These are phyloP conservation scores for Alternaria alternata DNA, from an alignment of 2,329 filamentous ascomycete species.

Conservation along the genomic window DNA sequence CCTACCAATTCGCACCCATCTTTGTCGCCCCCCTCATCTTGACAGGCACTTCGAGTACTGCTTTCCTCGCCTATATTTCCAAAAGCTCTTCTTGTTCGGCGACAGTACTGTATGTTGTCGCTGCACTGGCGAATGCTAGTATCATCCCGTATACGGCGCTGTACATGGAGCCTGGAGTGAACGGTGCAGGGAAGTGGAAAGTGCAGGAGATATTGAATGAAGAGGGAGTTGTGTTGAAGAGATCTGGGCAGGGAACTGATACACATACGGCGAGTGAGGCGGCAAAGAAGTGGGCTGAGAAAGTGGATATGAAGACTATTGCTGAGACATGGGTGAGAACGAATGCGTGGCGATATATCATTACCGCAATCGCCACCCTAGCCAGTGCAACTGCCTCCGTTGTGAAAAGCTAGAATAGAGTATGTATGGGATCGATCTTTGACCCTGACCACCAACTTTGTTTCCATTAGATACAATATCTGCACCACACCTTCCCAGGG, in stretches of 20 bases:
- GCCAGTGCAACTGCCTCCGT: slow-evolving; percentile 27
- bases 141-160: slow-evolving; percentile 51
- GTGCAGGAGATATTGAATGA: slow-evolving; percentile 43
- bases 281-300: slow-evolving; percentile 29
- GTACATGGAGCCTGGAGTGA: slow-evolving; percentile 52
- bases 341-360: slow-evolving; percentile 29
- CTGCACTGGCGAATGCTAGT: slow-evolving; percentile 34
- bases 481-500: neutral
- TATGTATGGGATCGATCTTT: neutral
- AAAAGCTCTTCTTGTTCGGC: slow-evolving; percentile 6
- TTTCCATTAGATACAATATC: neutral
- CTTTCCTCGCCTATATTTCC: slow-evolving; percentile 34
- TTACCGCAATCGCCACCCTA: slow-evolving; percentile 25
- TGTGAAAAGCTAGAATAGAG: neutral
- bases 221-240: slow-evolving; percentile 27
- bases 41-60: slow-evolving; percentile 45
- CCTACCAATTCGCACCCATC: slow-evolving; percentile 48
- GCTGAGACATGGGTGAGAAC: slow-evolving; percentile 25
- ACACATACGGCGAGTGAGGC: slow-evolving; percentile 24
- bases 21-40: slow-evolving; percentile 51
- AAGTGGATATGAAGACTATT: slow-evolving; percentile 31
- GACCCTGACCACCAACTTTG: too few species aligned
- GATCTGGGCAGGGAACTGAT: slow-evolving; percentile 18
- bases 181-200: slow-evolving; percentile 53
- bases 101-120: slow-evolving; percentile 31